These are phyloP conservation scores for Terfezia claveryi DNA, from an alignment of 495 filamentous ascomycete genomes.

Conservation along the genomic window DNA sequence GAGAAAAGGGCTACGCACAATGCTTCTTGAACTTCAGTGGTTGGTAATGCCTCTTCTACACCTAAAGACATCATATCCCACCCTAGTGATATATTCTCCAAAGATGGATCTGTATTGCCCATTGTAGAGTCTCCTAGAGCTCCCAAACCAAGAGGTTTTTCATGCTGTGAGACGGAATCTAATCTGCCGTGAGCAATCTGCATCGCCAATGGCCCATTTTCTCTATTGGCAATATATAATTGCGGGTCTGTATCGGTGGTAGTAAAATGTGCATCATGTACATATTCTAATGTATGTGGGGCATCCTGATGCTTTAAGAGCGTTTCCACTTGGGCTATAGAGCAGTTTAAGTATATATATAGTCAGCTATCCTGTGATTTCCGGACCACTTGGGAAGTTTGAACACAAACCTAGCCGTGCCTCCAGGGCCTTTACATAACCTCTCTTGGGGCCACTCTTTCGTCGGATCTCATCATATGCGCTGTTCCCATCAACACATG, in stretches of 20 bases:
- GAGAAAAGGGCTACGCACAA: conserved; percentile 33
- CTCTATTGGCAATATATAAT: too few species aligned
- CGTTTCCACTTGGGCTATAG: conserved; percentile 78
- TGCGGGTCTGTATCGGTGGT: too few species aligned
- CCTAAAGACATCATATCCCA: conserved; percentile 95
- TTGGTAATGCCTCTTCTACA: conserved; percentile 73
- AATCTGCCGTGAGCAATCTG: too few species aligned
- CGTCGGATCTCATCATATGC: conserved; percentile 88
- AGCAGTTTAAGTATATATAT: conserved; percentile 2
- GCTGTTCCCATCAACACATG: conserved; percentile 20
- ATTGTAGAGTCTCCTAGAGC: too few species aligned
- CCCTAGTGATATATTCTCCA: background rate
- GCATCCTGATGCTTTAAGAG: conserved; percentile 52
- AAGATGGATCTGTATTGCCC: too few species aligned
- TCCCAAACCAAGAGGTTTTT: too few species aligned
- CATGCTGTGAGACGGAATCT: too few species aligned
- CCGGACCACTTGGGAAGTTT: conserved; percentile 5
- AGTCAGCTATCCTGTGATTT: conserved; percentile 2
- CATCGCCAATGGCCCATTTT: too few species aligned
- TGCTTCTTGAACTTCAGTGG: conserved; percentile 73
- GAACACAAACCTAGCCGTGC: conserved; percentile 58
- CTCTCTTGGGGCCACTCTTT: conserved; percentile 94
- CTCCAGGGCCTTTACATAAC: conserved; percentile 94
- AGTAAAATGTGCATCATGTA: too few species aligned
- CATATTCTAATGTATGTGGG: background rate